These are phyloP conservation scores for Linderniella brevidens DNA, from an alignment of 257 asterid genomes.

Conservation along the genomic window DNA sequence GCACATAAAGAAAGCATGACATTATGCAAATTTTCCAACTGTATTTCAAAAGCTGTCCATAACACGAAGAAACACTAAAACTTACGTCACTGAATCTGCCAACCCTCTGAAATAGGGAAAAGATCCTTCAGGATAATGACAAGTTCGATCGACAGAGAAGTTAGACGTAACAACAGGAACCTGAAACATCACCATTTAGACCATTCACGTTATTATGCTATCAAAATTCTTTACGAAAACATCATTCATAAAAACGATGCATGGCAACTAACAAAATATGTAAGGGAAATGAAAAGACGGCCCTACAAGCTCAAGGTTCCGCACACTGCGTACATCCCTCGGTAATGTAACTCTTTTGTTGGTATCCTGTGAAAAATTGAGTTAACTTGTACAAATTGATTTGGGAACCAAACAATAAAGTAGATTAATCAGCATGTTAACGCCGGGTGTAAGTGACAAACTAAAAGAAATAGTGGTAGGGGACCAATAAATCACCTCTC, in stretches of 20 bases:
- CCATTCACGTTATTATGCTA: constrained; percentile 9
- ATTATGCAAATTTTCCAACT: too few relatives aligned
- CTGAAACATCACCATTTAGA: constrained; percentile 26
- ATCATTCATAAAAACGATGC: neutral
- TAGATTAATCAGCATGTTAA: constrained; percentile 1
- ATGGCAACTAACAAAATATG: neutral
- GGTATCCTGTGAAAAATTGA: constrained; percentile 53
- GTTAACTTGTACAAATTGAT: constrained; percentile 13
- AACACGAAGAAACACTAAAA: neutral
- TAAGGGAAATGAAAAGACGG: constrained; percentile 10
- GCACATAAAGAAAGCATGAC: too few relatives aligned
- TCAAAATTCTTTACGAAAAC: constrained; percentile 2
- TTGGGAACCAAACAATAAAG: constrained; percentile 4
- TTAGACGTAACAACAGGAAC: constrained; percentile 92
- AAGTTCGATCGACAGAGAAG: constrained; percentile 75
- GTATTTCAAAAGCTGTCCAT: too few relatives aligned
- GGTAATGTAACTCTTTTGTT: constrained; percentile 71
- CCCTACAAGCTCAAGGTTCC: constrained; percentile 86
- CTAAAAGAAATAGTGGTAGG: constrained; percentile 10
- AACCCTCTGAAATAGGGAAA: constrained; percentile 91
- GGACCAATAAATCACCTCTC: constrained; percentile 43
- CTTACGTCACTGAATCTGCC: constrained; percentile 85
- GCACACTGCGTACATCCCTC: constrained; percentile 76
- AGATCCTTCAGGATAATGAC: constrained; percentile 71
- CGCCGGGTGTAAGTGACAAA: constrained; percentile 7